Evolutionary conservation across 1,284 basidiomycete species (phyloP), one percentile per base, ranked within the genome.

Genomic region (Trichosporon asahii): DNA sequence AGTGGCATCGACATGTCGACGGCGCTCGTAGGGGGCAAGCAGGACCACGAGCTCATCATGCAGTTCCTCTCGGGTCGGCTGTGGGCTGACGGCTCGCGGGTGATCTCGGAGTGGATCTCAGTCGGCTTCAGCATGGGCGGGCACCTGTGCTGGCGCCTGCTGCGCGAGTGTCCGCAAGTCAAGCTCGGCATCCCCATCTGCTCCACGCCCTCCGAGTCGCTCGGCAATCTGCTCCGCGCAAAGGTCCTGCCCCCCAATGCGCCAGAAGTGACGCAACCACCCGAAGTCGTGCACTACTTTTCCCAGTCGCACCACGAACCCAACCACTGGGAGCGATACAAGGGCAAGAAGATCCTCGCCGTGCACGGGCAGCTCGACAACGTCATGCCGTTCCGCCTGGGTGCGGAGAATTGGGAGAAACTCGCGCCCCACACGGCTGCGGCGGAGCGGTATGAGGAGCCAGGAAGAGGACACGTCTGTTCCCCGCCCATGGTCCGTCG

Each of bases 11-110:
- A 68, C 60, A 68, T 68, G 66, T 25, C 66, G n/a, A 68, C 63
- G 61, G 60, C 40, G 14, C 27, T 68, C 1, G 49, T 64, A 11
- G 68, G 71, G 46, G 72, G 69, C 6, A 37, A 37, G 7, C 67
- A 70, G 33, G 94, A 96, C 77, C 87, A 93, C 8, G 90, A 90
- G 0, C 90, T 90, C 82, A 79, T 96, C 68, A 90, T 95, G 73
- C 92, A 95, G 79, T 90, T 93, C 77, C 85, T 96, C 2, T 88
- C 90, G 0, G 79, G 89, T 0, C 91, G 90, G 79, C 82, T 96
- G n/a, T 96, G 91, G 78, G 92, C 93, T 0, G 76, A 84, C 25
- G 88, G 85, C 12, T 89, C 94, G 73, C 85, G 88, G 11, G 80
- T 76, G 3, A 87, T 96, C 53, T 85, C 84, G 4, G 86, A 89